A percentile compares a stretch with the other conserved stretches of the same genome.
Evolutionary conservation across 176 grass and related monocot species (phyloP).

Genomic region (Musa acuminata): DNA sequence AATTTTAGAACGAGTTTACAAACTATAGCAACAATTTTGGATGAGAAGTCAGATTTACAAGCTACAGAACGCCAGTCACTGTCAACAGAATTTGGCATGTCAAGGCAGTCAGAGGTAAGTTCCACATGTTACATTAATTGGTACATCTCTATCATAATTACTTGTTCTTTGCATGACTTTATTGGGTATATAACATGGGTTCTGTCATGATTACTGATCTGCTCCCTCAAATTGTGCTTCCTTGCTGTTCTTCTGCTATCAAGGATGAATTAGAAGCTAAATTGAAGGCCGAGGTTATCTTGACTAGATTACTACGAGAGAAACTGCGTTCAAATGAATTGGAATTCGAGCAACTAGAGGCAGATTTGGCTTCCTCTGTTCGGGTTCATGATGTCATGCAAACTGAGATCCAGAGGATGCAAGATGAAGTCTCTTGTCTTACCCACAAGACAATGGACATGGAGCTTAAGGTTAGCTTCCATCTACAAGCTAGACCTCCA

Average conservation of each 20-base stretch:
- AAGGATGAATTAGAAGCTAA: constrained; percentile 49
- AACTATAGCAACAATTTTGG: constrained; percentile 27
- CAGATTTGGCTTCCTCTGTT: constrained; percentile 45
- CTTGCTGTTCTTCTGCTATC: not conserved
- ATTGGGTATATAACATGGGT: not conserved
- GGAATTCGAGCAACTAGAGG: constrained; percentile 55
- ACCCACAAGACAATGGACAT: constrained; percentile 50
- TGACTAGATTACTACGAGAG: constrained; percentile 55
- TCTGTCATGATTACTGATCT: too few species aligned
- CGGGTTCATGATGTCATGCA: constrained; percentile 38
- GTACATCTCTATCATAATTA: not conserved
- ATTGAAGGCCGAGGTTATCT: constrained; percentile 50
- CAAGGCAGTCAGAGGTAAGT: constrained; percentile 24
- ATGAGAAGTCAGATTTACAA: constrained; percentile 38
- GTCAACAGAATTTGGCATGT: not conserved
- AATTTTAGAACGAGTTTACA: constrained; percentile 55
- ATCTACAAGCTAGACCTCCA: not conserved
- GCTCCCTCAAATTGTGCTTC: too few species aligned
- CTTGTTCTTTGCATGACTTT: not conserved
- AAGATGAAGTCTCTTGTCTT: constrained; percentile 41
- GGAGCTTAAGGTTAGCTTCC: constrained; percentile 51
- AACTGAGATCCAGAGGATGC: constrained; percentile 56
- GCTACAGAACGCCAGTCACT: constrained; percentile 1
- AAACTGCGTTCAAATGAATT: constrained; percentile 47
- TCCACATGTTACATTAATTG: constrained; percentile 7